phyloP scores from a whole-genome alignment of 768 basidiomycete species.

The Porpolomopsis calyptriformis region DNA sequence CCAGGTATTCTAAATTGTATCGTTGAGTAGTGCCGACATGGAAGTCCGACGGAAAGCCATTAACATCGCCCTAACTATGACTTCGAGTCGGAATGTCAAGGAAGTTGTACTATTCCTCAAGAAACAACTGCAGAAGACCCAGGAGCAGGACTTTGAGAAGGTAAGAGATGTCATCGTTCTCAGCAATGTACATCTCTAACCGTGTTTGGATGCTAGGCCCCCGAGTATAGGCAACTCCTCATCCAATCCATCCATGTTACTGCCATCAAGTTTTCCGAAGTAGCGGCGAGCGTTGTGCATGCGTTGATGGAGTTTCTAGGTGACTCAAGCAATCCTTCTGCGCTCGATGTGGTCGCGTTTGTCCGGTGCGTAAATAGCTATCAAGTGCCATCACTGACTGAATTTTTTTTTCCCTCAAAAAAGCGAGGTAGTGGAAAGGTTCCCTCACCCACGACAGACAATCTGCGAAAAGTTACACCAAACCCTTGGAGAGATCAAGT shows the following conservation, averaged over 20 bases:
- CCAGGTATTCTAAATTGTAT: slow-evolving; percentile 1
- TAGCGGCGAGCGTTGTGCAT: slow-evolving; percentile 91
- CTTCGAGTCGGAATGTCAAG: slow-evolving; percentile 88
- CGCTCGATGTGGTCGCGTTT: slow-evolving; percentile 83
- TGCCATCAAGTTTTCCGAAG: slow-evolving; percentile 93
- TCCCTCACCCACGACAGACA: slow-evolving; percentile 72
- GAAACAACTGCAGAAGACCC: slow-evolving; percentile 91
- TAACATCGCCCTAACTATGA: slow-evolving; percentile 82
- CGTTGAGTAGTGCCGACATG: slow-evolving; percentile 68
- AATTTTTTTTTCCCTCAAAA: background rate
- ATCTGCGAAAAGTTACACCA: slow-evolving; percentile 79
- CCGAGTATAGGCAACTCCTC: slow-evolving; percentile 91
- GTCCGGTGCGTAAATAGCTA: slow-evolving; percentile 26
- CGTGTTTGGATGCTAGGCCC: slow-evolving; percentile 40
- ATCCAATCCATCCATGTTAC: slow-evolving; percentile 97
- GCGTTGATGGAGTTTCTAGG: slow-evolving; percentile 90
- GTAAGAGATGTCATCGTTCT: slow-evolving; percentile 26
- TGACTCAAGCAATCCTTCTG: slow-evolving; percentile 89
- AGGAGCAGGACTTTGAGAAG: slow-evolving; percentile 90
- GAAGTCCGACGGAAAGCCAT: slow-evolving; percentile 93
- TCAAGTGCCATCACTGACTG: background rate
- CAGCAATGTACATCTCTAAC: background rate
- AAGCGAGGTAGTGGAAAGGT: slow-evolving; percentile 95
- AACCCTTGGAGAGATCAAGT: slow-evolving; percentile 81
- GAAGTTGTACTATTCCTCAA: slow-evolving; percentile 95